A percentile compares a stretch with the other conserved stretches of the same genome.
Evolutionary conservation across 768 basidiomycete species (phyloP).

Genomic region (Macrolepiota fuliginosa): DNA sequence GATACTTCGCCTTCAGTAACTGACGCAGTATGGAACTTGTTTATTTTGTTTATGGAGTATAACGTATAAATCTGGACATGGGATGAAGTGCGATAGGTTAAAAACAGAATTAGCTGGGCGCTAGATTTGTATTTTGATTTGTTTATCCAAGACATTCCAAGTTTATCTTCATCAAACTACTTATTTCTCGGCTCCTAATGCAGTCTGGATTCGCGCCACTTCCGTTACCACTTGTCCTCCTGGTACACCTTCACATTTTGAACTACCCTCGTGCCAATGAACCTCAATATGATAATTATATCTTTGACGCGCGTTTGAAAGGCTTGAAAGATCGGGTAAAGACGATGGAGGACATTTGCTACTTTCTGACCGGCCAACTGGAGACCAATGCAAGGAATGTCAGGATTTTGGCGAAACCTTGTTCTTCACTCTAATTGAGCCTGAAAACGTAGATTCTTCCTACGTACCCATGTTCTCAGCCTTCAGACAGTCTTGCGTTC

Average conservation of each 20-base stretch:
- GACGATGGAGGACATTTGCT: constrained; percentile 49
- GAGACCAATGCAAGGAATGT: constrained; percentile 32
- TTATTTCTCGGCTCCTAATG: constrained; percentile 15
- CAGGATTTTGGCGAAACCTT: constrained; percentile 18
- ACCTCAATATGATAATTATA: constrained; percentile 46
- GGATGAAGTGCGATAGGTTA: no score
- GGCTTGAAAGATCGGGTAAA: constrained; percentile 51
- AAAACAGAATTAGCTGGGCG: no score
- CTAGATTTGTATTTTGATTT: not conserved
- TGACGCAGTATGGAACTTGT: no score
- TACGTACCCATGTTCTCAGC: constrained; percentile 50
- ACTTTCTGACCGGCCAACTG: constrained; percentile 46
- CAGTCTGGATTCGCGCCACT: constrained; percentile 22
- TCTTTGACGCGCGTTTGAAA: constrained; percentile 42
- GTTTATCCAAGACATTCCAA: not conserved
- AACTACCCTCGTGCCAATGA: constrained; percentile 46
- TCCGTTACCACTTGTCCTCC: constrained; percentile 43
- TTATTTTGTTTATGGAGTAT: no score
- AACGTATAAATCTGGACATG: no score
- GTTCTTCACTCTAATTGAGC: not conserved
- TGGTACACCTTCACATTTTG: constrained; percentile 53
- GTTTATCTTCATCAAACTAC: not conserved
- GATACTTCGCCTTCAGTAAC: no score
- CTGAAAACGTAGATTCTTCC: constrained; percentile 35
- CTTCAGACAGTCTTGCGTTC: constrained; percentile 51